Conservation (phyloP, 176 grass and related monocot genomes). For the Musa acuminata region DNA sequence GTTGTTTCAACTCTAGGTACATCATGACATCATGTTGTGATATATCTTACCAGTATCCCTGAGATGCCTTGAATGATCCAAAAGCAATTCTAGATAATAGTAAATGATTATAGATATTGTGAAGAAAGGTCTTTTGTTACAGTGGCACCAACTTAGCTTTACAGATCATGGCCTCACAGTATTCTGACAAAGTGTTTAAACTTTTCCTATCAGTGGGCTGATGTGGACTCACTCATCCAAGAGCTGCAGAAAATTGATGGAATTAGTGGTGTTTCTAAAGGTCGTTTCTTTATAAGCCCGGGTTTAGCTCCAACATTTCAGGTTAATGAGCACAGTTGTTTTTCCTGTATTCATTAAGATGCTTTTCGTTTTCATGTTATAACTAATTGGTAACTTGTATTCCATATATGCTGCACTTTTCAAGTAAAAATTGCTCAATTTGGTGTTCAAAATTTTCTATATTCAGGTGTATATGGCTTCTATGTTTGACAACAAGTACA, state of each 20-base stretch:
- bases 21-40: too few species aligned
- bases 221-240: slow-evolving; percentile 74
- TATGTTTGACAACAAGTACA: slow-evolving; percentile 60
- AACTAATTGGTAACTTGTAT: not conserved
- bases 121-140: not conserved
- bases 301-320: slow-evolving; percentile 90
- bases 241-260: slow-evolving; percentile 62
- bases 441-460: not conserved
- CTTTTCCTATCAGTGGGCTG: slow-evolving; percentile 50
- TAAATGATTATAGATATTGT: not conserved
- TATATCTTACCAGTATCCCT: too few species aligned
- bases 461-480: slow-evolving; percentile 88
- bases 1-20: too few species aligned
- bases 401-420: not conserved
- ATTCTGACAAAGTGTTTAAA: not conserved
- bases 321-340: slow-evolving; percentile 20
- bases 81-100: too few species aligned
- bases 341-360: not conserved
- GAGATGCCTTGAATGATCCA: too few species aligned
- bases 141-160: not conserved
- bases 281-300: slow-evolving; percentile 69
- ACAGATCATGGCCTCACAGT: not conserved
- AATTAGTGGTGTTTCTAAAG: slow-evolving; percentile 70
- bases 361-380: not conserved
- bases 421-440: not conserved